A percentile compares a stretch with the other conserved stretches of the same genome.
Conservation (phyloP, 2,329 filamentous ascomycete species). For the Colletotrichum caudatum region DNA sequence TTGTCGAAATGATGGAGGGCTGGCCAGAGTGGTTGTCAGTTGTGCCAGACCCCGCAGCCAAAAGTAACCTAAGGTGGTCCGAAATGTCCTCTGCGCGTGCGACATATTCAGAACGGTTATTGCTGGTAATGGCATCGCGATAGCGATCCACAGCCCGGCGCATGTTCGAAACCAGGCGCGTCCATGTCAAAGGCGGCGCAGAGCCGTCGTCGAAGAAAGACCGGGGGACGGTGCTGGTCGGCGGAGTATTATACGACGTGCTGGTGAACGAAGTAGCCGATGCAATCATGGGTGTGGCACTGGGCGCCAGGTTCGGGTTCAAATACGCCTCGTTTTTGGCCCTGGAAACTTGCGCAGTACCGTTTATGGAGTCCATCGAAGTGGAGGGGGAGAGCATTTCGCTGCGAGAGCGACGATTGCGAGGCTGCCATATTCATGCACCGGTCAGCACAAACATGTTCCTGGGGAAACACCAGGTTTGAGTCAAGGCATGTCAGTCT, state of each 20-base stretch:
- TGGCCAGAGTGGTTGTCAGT: conserved; percentile 99
- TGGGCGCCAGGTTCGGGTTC: conserved; percentile 54
- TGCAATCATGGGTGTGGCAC: conserved; percentile 63
- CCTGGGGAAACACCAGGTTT: not conserved
- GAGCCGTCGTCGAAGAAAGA: conserved; percentile 94
- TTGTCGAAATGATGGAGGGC: conserved; percentile 98
- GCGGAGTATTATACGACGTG: conserved; percentile 67
- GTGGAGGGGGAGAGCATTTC: conserved; percentile 86
- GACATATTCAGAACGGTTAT: conserved; percentile 90
- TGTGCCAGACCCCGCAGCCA: conserved; percentile 96
- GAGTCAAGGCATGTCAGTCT: conserved; percentile 46
- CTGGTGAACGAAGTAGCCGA: conserved; percentile 73
- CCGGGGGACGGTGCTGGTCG: conserved; percentile 74
- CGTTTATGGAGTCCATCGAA: conserved; percentile 91
- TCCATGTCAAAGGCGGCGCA: conserved; percentile 87
- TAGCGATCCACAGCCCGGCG: conserved; percentile 90
- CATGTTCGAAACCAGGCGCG: conserved; percentile 91
- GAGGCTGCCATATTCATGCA: conserved; percentile 56
- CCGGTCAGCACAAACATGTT: conserved; percentile 10
- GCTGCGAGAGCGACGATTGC: conserved; percentile 74
- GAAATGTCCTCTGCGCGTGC: conserved; percentile 97
- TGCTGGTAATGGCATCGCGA: conserved; percentile 86
- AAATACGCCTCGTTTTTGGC: conserved; percentile 68
- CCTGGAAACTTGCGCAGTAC: conserved; percentile 69
- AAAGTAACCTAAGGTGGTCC: conserved; percentile 89